A percentile compares a stretch with the other conserved stretches of the same genome.
Evolutionary conservation across 2,329 filamentous ascomycete genomes (phyloP).

Genomic region (Arthroderma sp.): DNA sequence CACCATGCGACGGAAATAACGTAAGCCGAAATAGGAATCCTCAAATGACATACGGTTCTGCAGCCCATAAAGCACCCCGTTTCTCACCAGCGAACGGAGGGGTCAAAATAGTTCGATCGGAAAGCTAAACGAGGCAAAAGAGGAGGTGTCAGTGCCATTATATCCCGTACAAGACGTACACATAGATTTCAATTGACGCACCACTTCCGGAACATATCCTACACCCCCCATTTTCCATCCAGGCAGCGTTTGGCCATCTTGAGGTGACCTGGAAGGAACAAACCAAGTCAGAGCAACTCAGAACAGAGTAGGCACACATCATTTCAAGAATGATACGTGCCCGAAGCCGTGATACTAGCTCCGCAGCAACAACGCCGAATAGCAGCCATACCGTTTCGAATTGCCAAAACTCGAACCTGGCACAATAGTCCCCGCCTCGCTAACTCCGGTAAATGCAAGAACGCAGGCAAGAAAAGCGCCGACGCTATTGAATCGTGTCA

Average conservation of each 20-base stretch:
- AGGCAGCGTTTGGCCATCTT: constrained; percentile 35
- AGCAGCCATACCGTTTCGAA: no score
- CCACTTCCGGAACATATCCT: constrained; percentile 42
- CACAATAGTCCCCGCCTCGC: no score
- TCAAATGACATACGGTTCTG: constrained; percentile 34
- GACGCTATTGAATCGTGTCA: no score
- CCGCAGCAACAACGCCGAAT: no score
- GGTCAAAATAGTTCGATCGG: constrained; percentile 84
- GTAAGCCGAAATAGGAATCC: neutral
- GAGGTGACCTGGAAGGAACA: constrained; percentile 45
- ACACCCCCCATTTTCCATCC: constrained; percentile 44
- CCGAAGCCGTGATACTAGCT: no score
- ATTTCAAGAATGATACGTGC: no score
- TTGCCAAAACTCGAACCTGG: no score
- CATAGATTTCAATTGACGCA: constrained; percentile 13
- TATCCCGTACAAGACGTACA: no score
- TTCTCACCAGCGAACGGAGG: constrained; percentile 76
- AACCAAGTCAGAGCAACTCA: no score
- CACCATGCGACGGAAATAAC: neutral
- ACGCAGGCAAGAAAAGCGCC: no score
- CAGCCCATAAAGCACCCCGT: constrained; percentile 70
- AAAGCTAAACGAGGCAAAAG: constrained; percentile 38
- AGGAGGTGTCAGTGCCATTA: neutral
- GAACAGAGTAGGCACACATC: no score
- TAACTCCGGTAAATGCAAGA: no score